phyloP scores from a whole-genome alignment of 495 filamentous ascomycete genomes.

The Penicillium daleae region DNA sequence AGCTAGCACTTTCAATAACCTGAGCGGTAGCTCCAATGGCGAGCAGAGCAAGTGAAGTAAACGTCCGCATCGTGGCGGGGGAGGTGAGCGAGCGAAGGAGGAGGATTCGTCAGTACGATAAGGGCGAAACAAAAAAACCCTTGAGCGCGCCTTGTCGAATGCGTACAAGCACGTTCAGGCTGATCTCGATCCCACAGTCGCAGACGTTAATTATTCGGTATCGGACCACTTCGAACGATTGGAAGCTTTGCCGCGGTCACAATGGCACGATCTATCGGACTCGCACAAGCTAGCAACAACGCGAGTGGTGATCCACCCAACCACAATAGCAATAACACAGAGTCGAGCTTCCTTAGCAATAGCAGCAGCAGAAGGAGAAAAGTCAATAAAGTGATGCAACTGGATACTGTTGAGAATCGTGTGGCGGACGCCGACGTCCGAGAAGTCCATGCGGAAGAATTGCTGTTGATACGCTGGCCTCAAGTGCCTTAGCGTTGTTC shows the following conservation, averaged over 20 bases:
- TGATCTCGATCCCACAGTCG: not conserved
- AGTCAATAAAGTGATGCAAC: constrained; percentile 50
- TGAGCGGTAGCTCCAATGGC: constrained; percentile 62
- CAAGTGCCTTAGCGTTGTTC: constrained; percentile 14
- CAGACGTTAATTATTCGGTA: constrained; percentile 12
- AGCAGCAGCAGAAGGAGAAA: constrained; percentile 49
- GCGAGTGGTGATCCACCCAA: constrained; percentile 53
- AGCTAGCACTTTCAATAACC: constrained; percentile 70
- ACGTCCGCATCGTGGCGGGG: constrained; percentile 43
- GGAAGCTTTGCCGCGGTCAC: constrained; percentile 24
- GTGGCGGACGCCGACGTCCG: constrained; percentile 57
- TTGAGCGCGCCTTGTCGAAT: not conserved
- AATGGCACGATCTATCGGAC: constrained; percentile 35
- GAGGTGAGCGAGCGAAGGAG: constrained; percentile 19
- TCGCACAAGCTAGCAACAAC: constrained; percentile 48
- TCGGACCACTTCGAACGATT: constrained; percentile 10
- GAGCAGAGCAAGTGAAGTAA: constrained; percentile 48
- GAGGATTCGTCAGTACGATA: constrained; percentile 11
- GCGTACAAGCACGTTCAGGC: not conserved
- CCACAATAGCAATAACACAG: constrained; percentile 53
- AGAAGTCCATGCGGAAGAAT: constrained; percentile 47
- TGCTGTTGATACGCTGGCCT: constrained; percentile 33
- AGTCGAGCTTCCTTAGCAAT: constrained; percentile 50
- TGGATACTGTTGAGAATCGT: constrained; percentile 50
- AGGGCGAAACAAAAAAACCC: not conserved